Conservation (phyloP, 2,329 filamentous ascomycete species). For the Aspergillus luchuensis region DNA sequence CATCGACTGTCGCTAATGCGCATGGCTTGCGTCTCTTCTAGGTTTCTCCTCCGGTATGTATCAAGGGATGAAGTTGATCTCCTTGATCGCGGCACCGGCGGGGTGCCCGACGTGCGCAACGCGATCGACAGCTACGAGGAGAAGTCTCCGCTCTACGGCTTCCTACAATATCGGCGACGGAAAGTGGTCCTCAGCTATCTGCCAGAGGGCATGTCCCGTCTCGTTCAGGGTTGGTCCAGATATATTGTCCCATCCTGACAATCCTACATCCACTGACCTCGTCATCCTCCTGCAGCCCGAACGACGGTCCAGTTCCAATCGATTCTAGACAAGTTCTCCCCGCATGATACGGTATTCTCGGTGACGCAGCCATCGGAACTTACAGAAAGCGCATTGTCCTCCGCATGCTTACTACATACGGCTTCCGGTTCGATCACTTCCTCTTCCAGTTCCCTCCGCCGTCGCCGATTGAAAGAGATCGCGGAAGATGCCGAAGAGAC, state of each 20-base stretch:
- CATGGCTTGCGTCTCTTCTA: conserved; percentile 42
- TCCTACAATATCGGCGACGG: conserved; percentile 83
- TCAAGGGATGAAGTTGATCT: conserved; percentile 86
- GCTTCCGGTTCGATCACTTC: conserved; percentile 84
- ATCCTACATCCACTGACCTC: conserved; percentile 8
- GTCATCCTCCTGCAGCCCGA: conserved; percentile 62
- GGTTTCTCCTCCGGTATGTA: conserved; percentile 92
- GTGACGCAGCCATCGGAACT: conserved; percentile 75
- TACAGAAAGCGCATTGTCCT: conserved; percentile 82
- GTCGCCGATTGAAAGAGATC: conserved; percentile 83
- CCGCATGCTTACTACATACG: conserved; percentile 85
- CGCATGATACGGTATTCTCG: conserved; percentile 81
- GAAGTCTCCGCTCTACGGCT: conserved; percentile 84
- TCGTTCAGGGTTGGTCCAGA: conserved; percentile 73
- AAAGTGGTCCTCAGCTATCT: conserved; percentile 93
- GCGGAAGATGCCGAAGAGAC: conserved; percentile 89
- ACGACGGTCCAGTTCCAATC: conserved; percentile 70
- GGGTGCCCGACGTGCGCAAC: conserved; percentile 79
- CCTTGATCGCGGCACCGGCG: conserved; percentile 73
- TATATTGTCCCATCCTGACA: too few species aligned
- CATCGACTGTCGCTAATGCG: conserved; percentile 6
- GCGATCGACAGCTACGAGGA: conserved; percentile 79
- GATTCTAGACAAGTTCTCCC: conserved; percentile 69
- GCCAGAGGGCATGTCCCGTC: conserved; percentile 83
- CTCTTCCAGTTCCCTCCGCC: conserved; percentile 75